Base-by-base conservation (phyloP, 805 yeast species). In the Saccharomyces paradoxus region DNA sequence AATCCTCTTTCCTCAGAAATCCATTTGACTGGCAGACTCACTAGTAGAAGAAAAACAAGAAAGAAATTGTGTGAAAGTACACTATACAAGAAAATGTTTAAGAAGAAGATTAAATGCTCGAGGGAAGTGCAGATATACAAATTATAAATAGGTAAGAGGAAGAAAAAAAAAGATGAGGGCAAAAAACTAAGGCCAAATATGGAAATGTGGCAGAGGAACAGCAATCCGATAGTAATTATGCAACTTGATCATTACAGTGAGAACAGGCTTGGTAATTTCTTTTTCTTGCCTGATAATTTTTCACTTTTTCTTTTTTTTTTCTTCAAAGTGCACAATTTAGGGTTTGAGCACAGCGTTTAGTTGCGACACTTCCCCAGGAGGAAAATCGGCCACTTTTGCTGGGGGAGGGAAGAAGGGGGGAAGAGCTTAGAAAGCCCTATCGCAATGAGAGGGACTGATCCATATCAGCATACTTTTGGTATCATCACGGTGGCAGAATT, bases 221-320 rank as follows among this genome's bases (percentile, higher is more conserved):
- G 10, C 24, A 37, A 37, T 37, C 44, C 44, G 44, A 37, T 37
- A 37, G 22, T 37, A 37, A 17, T 7, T 17, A 37, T 37, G 44
- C 24, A 37, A 37, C 44, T 37, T 21, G 44, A 37, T 9, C 44
- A n/a, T 37, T 37, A 21, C 44, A 21, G 44, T 37, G 44, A 37
- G 51, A 30, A 47, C 47, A 49, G 47, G 28, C 50, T 48, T 31
- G 22, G 31, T 29, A 46, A 22, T 27, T 49, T 32, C 41, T 37
- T 14, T 44, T 37, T 29, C 51, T 49, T 49, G 51, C 51, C 41
- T 37, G 44, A 37, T 37, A 37, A 17, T 37, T 37, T 37, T 37
- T 37, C 44, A 49, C 17, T 13, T 17, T 32, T 49, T 49, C 44
- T 49, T 49, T 49, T 49, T 49, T 30, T 49, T 32, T 49, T 32